phyloP scores from a whole-genome alignment of 2,329 filamentous ascomycete genomes.

The Botrytis byssoidea region DNA sequence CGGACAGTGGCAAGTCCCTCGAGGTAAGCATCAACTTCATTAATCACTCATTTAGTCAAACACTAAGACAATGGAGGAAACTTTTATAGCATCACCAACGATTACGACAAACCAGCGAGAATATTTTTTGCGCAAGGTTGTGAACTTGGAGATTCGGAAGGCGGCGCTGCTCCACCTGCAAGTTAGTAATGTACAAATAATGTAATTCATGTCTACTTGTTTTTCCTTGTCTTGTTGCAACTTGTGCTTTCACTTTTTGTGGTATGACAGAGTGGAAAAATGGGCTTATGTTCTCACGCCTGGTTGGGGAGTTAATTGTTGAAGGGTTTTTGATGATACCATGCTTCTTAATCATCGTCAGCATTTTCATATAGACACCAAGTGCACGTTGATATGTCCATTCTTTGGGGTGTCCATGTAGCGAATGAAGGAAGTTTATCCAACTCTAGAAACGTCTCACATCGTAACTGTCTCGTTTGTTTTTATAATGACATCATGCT shows the following conservation, averaged over 20 bases:
- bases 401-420: not conserved
- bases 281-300: not conserved
- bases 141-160: conserved; percentile 42
- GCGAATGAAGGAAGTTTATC: conserved; percentile 5
- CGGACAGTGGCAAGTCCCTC: conserved; percentile 90
- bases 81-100: conserved; percentile 87
- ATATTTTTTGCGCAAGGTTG: conserved; percentile 93
- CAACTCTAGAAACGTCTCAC: not conserved
- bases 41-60: not conserved
- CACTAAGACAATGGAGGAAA: conserved; percentile 63
- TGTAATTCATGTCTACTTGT: not conserved
- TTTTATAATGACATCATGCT: not conserved
- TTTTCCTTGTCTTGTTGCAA: not conserved
- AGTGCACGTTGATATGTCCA: not conserved
- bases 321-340: conserved; percentile 16
- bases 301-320: conserved; percentile 15
- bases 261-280: not conserved
- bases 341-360: conserved; percentile 15
- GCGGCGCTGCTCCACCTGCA: conserved; percentile 4
- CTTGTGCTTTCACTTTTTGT: not conserved
- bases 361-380: not conserved
- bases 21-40: conserved; percentile 62
- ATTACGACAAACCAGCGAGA: conserved; percentile 66
- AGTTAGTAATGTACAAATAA: conserved; percentile 9
- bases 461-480: not conserved